Evolutionary conservation across 2,329 filamentous ascomycete species (phyloP).

Genomic region (Penicillium concentricum): DNA sequence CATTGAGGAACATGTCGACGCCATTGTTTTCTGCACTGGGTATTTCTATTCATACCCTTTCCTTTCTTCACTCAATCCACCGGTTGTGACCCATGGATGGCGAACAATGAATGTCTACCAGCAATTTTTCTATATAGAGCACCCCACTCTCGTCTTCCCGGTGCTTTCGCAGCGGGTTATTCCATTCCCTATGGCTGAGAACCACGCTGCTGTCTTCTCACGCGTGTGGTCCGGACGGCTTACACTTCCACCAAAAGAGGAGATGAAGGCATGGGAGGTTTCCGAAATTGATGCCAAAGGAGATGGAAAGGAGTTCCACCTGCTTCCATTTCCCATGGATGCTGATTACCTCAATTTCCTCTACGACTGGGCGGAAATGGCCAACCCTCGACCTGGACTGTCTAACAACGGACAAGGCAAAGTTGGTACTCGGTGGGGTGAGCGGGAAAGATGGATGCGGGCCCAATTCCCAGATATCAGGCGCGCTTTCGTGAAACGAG

Average conservation of each 20-base stretch:
- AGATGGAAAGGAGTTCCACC: constrained; percentile 53
- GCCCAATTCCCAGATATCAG: constrained; percentile 68
- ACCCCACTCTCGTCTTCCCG: constrained; percentile 77
- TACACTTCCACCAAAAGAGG: constrained; percentile 57
- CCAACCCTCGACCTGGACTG: constrained; percentile 37
- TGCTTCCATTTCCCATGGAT: constrained; percentile 51
- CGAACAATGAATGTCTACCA: constrained; percentile 72
- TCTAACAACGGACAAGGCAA: constrained; percentile 58
- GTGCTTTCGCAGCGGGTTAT: constrained; percentile 77
- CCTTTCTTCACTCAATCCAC: constrained; percentile 49
- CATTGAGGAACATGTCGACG: constrained; percentile 67
- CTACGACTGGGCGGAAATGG: constrained; percentile 43
- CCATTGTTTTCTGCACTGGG: constrained; percentile 82
- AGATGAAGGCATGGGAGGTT: constrained; percentile 70
- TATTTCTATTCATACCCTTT: constrained; percentile 87
- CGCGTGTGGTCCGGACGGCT: constrained; percentile 74
- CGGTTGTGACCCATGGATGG: constrained; percentile 66
- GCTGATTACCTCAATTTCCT: constrained; percentile 47
- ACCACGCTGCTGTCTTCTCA: constrained; percentile 73
- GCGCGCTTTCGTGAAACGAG: constrained; percentile 66
- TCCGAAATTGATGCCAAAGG: constrained; percentile 44
- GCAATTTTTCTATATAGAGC: constrained; percentile 72
- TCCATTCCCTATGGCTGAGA: constrained; percentile 80
- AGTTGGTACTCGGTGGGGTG: constrained; percentile 68
- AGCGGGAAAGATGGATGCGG: constrained; percentile 70